phyloP scores from a whole-genome alignment of 148 eudicot genomes.

The Rhododendron ferrugineum region DNA sequence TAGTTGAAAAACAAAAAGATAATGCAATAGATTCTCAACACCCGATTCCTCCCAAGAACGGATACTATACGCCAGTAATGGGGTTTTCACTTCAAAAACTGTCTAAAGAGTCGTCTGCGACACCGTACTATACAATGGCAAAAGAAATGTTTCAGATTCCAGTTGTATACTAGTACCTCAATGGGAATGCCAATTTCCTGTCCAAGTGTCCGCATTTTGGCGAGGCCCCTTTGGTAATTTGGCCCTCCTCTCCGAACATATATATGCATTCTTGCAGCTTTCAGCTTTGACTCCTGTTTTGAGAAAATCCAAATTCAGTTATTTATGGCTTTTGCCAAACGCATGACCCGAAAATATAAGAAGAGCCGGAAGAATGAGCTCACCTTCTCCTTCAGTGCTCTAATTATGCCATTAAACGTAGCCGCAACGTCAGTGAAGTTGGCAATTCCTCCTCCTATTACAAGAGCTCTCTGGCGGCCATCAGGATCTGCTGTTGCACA shows the following conservation, averaged over 20 bases:
- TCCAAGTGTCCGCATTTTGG: conserved; percentile 82
- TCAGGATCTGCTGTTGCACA: conserved; percentile 98
- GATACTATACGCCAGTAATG: not conserved
- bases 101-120: not conserved
- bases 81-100: not conserved
- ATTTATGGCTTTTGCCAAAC: not conserved
- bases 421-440: conserved; percentile 98
- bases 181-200: conserved; percentile 94
- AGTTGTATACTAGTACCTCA: conserved; percentile 47
- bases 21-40: not conserved
- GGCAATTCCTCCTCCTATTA: conserved; percentile 95
- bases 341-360: not conserved
- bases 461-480: conserved; percentile 84
- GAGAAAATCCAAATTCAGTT: not conserved
- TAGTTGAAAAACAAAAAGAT: not conserved
- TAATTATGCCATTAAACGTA: conserved; percentile 71
- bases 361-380: not conserved
- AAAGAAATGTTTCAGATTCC: not conserved
- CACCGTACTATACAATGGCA: not conserved
- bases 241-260: conserved; percentile 99
- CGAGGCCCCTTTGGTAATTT: conserved; percentile 93
- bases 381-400: conserved; percentile 62
- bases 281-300: conserved; percentile 65
- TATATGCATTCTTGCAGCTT: conserved; percentile 87
- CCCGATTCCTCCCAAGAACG: not conserved